These are phyloP conservation scores for Gardenia jasminoides DNA, from an alignment of 257 asterid species.

Conservation along the genomic window DNA sequence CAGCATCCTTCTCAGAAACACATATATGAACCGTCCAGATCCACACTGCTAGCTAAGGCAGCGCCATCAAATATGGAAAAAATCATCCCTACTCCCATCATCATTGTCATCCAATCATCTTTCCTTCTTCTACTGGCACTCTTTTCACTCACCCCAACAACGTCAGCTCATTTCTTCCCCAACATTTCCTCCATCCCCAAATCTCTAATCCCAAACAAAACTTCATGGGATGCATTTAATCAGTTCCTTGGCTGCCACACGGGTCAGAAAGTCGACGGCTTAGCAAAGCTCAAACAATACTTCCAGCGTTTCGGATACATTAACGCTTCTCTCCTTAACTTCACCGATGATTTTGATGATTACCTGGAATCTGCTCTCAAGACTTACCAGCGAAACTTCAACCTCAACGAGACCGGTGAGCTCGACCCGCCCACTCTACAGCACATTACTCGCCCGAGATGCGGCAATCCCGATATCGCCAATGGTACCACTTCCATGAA, in stretches of 20 bases:
- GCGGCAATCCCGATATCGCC: conserved; percentile 71
- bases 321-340: conserved; percentile 34
- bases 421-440: conserved; percentile 49
- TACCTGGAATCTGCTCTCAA: conserved; percentile 52
- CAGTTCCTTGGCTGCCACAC: conserved; percentile 48
- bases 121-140: conserved; percentile 1
- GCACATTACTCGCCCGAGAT: conserved; percentile 58
- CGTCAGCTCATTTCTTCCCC: conserved; percentile 58
- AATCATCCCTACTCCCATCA: background rate
- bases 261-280: conserved; percentile 49
- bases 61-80: conserved; percentile 18
- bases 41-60: too few relatives aligned
- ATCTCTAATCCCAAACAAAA: conserved; percentile 39
- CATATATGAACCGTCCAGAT: background rate
- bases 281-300: conserved; percentile 54
- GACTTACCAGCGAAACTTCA: conserved; percentile 69
- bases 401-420: conserved; percentile 59
- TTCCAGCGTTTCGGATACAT: conserved; percentile 69
- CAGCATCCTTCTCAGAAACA: background rate
- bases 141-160: conserved; percentile 18
- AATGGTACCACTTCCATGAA: conserved; percentile 64
- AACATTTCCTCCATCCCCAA: conserved; percentile 53
- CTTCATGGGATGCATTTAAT: conserved; percentile 57
- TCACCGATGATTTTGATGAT: conserved; percentile 67
- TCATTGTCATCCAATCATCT: background rate